A percentile compares a stretch with the other conserved stretches of the same genome.
Conservation (phyloP, 352 stramenopile species). For the Albugo candida region DNA sequence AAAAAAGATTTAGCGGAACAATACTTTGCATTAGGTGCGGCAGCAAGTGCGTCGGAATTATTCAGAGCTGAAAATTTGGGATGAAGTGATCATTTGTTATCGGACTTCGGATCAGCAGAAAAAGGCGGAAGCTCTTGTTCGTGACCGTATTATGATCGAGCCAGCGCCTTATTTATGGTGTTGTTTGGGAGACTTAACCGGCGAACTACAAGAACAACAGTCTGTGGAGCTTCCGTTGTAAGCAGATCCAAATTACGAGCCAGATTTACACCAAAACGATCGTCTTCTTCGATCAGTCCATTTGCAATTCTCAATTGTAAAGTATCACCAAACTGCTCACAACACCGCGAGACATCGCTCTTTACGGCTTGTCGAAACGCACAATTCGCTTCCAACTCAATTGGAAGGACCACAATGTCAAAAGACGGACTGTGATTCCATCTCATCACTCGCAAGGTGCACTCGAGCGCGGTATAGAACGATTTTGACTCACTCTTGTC, state of each 20-base stretch:
- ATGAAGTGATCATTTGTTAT: slow-evolving; percentile 93
- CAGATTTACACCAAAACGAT: slow-evolving; percentile 78
- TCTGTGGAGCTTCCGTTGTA: slow-evolving; percentile 81
- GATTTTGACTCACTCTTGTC: too few species aligned
- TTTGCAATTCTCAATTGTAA: too few species aligned
- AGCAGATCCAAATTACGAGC: slow-evolving; percentile 68
- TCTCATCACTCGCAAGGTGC: too few species aligned
- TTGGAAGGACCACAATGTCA: too few species aligned
- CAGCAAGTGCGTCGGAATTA: slow-evolving; percentile 80
- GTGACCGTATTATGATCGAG: slow-evolving; percentile 57
- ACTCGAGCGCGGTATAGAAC: too few species aligned
- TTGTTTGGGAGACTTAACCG: slow-evolving; percentile 82
- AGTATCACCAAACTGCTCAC: too few species aligned
- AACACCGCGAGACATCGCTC: too few species aligned
- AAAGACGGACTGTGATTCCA: too few species aligned
- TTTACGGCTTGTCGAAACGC: too few species aligned
- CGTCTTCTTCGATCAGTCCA: slow-evolving; percentile 33
- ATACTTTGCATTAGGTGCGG: slow-evolving; percentile 81
- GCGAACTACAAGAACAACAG: slow-evolving; percentile 80
- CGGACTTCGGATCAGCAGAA: slow-evolving; percentile 80
- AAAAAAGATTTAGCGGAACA: slow-evolving; percentile 84
- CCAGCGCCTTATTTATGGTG: slow-evolving; percentile 88
- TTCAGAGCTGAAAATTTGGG: slow-evolving; percentile 92
- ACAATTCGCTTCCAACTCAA: too few species aligned
- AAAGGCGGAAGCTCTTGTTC: slow-evolving; percentile 80